Evolutionary conservation across 2,329 filamentous ascomycete species (phyloP).

Genomic region (Paracoccidioides brasiliensis): DNA sequence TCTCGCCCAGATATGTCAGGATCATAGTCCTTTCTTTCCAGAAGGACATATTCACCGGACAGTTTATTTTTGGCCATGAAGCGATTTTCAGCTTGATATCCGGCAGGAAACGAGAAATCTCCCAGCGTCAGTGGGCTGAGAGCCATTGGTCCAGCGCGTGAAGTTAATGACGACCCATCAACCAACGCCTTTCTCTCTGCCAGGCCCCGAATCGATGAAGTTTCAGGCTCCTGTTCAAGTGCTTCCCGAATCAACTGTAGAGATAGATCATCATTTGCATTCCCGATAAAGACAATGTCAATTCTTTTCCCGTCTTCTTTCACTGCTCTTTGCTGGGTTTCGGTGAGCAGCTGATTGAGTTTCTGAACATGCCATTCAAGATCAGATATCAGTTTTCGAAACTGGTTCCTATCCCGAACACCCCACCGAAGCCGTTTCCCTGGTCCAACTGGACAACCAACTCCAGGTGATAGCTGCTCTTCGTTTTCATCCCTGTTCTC

Average conservation of each 20-base stretch:
- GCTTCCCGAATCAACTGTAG: background rate
- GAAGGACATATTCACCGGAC: background rate
- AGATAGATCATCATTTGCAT: background rate
- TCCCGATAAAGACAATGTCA: background rate
- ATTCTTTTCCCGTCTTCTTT: conserved; percentile 1
- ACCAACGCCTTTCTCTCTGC: background rate
- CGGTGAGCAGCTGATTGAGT: background rate
- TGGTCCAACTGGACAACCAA: background rate
- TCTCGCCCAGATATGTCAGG: background rate
- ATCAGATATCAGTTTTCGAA: background rate
- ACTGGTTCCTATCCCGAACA: background rate
- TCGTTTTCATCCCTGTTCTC: background rate
- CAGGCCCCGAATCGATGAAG: background rate
- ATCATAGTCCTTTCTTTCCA: conserved; percentile 1
- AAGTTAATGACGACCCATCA: background rate
- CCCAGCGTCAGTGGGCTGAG: background rate
- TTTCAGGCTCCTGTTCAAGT: background rate
- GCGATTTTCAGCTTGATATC: background rate
- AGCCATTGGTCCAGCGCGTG: background rate
- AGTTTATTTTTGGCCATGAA: background rate
- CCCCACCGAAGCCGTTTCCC: background rate
- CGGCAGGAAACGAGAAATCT: background rate
- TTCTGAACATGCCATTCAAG: background rate
- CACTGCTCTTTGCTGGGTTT: background rate
- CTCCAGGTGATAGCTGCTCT: background rate